Evolutionary conservation across 2,329 filamentous ascomycete species (phyloP).

Genomic region (Apiospora phragmitis): DNA sequence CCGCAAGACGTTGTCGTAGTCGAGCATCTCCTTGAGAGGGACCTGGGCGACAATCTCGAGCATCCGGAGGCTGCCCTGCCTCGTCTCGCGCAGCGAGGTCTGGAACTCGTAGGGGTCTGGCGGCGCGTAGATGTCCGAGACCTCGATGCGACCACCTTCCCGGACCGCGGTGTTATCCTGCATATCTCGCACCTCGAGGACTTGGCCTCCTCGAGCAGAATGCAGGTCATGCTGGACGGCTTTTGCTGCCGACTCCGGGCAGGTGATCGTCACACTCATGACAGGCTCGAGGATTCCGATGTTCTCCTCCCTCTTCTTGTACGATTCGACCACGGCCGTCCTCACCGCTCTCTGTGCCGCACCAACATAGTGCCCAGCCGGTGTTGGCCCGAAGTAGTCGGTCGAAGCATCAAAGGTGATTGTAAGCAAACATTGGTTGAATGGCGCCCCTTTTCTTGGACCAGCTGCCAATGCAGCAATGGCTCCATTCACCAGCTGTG

Average conservation of each 20-base stretch:
- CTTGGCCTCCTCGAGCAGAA: constrained; percentile 71
- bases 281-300: constrained; percentile 86
- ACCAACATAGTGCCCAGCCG: constrained; percentile 69
- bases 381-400: constrained; percentile 66
- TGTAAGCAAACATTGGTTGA: constrained; percentile 73
- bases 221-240: constrained; percentile 81
- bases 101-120: constrained; percentile 75
- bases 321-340: constrained; percentile 64
- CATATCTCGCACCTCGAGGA: constrained; percentile 65
- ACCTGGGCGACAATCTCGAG: constrained; percentile 80
- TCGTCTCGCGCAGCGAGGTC: constrained; percentile 53
- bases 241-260: constrained; percentile 79
- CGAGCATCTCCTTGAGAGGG: constrained; percentile 94
- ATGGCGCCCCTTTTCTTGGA: constrained; percentile 75
- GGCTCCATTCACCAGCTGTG: constrained; percentile 74
- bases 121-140: constrained; percentile 78
- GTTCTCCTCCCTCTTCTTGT: constrained; percentile 44
- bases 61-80: constrained; percentile 49
- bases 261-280: constrained; percentile 85
- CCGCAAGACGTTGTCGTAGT: constrained; percentile 85
- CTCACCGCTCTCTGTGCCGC: constrained; percentile 64
- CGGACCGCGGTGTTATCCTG: constrained; percentile 75
- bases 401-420: constrained; percentile 66
- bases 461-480: constrained; percentile 83
- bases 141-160: constrained; percentile 58